phyloP scores from a whole-genome alignment of 441 rosid genomes.

The Capsella rubella region DNA sequence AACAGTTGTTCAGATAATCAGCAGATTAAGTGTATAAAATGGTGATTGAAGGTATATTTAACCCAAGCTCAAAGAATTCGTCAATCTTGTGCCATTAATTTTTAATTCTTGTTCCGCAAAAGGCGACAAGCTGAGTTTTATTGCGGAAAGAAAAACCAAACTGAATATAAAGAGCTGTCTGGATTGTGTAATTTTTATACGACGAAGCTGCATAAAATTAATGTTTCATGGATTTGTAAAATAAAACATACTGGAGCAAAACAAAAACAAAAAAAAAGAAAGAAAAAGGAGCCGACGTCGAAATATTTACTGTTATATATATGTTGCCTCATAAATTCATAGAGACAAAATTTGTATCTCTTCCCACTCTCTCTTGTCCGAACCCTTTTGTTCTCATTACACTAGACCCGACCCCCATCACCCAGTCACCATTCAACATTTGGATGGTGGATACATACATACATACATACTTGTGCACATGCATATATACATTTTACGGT shows the following conservation, averaged over 20 bases:
- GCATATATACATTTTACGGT: constrained; percentile 28
- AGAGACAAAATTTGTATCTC: constrained; percentile 32
- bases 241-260: no score
- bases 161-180: not conserved
- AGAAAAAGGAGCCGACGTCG: constrained; percentile 12
- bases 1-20: constrained; percentile 1
- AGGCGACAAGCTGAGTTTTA: constrained; percentile 9
- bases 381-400: constrained; percentile 35
- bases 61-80: not conserved
- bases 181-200: not conserved
- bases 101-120: not conserved
- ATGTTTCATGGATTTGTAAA: not conserved
- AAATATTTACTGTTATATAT: constrained; percentile 20
- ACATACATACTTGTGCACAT: constrained; percentile 5
- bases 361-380: constrained; percentile 27
- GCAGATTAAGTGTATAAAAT: not conserved
- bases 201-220: not conserved
- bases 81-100: not conserved
- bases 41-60: not conserved
- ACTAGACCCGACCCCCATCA: not conserved
- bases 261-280: no score
- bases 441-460: constrained; percentile 23
- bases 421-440: constrained; percentile 21
- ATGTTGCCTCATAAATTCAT: constrained; percentile 38
- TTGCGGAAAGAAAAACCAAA: not conserved